phyloP scores from a whole-genome alignment of 2,329 filamentous ascomycete genomes.

The Didymella glomerata region DNA sequence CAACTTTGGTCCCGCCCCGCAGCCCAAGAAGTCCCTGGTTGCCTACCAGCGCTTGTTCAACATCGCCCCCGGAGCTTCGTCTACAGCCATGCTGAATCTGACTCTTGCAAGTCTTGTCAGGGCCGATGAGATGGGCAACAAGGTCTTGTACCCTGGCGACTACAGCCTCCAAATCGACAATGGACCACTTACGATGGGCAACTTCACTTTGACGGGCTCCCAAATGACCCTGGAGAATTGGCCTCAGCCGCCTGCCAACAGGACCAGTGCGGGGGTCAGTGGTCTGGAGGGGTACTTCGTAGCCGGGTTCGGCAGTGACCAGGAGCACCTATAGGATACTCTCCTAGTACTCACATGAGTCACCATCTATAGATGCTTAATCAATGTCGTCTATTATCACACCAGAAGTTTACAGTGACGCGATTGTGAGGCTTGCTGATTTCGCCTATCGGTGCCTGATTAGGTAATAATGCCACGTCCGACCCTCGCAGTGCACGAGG shows the following conservation, averaged over 20 bases:
- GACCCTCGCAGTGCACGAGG: neutral
- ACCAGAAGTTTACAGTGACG: no score
- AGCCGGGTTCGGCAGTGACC: constrained; percentile 32
- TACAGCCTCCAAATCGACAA: constrained; percentile 52
- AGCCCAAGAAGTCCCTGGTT: constrained; percentile 63
- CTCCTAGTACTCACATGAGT: no score
- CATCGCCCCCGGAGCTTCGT: constrained; percentile 49
- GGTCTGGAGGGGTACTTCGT: constrained; percentile 35
- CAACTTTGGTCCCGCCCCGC: constrained; percentile 59
- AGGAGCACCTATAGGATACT: constrained; percentile 6
- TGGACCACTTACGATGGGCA: constrained; percentile 23
- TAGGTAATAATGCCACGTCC: neutral
- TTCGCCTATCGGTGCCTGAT: neutral
- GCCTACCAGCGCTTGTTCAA: constrained; percentile 58
- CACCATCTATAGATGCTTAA: no score
- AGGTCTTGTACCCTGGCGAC: constrained; percentile 63
- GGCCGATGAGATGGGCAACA: constrained; percentile 61
- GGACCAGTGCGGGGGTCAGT: constrained; percentile 30
- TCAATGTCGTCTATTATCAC: no score
- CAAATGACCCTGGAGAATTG: constrained; percentile 38
- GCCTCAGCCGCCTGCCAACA: constrained; percentile 39
- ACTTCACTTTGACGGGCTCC: constrained; percentile 38
- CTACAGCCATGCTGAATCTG: constrained; percentile 53
- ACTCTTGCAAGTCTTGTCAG: constrained; percentile 61
- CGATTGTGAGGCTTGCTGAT: neutral